Conservation (phyloP, 2,329 filamentous ascomycete species). For the Pezicula carpinea region DNA sequence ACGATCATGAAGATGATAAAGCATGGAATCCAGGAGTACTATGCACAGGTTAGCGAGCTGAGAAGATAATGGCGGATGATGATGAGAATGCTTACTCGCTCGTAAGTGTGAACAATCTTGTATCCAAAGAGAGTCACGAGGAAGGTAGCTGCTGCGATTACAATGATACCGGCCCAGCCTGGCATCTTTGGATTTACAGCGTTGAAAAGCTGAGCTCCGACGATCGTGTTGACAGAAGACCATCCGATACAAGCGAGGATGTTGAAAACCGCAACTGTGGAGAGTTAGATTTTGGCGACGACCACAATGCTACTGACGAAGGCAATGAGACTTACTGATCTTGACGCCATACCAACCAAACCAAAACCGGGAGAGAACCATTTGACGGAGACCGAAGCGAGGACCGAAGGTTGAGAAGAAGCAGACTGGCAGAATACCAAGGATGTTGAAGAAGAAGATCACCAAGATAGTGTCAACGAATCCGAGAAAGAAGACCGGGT, state of each 20-base stretch:
- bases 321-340: conserved; percentile 45
- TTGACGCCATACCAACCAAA: conserved; percentile 71
- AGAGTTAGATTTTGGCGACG: conserved; percentile 4
- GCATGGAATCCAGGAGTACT: conserved; percentile 67
- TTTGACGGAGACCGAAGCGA: conserved; percentile 69
- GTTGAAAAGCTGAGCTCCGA: conserved; percentile 72
- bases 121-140: conserved; percentile 71
- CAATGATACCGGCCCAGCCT: conserved; percentile 68
- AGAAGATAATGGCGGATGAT: no score
- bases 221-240: conserved; percentile 73
- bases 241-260: conserved; percentile 69
- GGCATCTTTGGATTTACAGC: conserved; percentile 67
- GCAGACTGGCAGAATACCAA: conserved; percentile 68
- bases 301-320: neutral
- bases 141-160: conserved; percentile 66
- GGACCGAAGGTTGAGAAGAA: conserved; percentile 78
- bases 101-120: conserved; percentile 71
- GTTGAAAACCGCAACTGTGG: conserved; percentile 63
- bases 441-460: conserved; percentile 70
- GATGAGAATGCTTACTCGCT: conserved; percentile 37
- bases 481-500: conserved; percentile 64
- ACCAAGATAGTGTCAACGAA: conserved; percentile 69
- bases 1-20: conserved; percentile 70
- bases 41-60: no score
- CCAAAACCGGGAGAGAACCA: conserved; percentile 74